Base-by-base conservation (phyloP, 208 protist species). In the Naegleria gruberi region DNA sequence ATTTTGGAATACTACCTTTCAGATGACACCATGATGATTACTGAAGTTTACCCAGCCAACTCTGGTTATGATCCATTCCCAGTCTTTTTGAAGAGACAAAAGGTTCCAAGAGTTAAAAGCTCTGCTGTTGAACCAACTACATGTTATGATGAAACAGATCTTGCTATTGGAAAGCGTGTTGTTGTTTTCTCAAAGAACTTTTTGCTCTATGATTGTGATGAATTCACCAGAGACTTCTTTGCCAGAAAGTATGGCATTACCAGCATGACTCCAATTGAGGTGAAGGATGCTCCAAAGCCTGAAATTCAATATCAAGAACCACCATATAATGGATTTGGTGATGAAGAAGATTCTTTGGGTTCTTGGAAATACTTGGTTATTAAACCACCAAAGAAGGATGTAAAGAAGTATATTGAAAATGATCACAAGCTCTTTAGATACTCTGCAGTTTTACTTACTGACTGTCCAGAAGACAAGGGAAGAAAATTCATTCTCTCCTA, bases 1-100 rank as follows among this genome's bases (percentile, higher is more conserved):
- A 95, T 98, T 65, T 86, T 99, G 77, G 94, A 97, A 65, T 99
- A 97, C 94, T 99, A 97, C 93, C 94, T 99, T 23, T 93, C 97
- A 40, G 98, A 99, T 92, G 95, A 97, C 91, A 98, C 95, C 0
- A 92, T 98, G 51, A 96, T 97, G 44, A 94, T 99, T 40, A 94
- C 98, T 90, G 96, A 98, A 92, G 94, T 96, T 90, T 90, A 92
- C 30, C 92, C 94, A 3, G 90, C 94, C 43, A 99, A 99, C 93
- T 95, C 95, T 85, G 98, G 98, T 23, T 94, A 96, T 89, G 98
- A 99, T 92, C 96, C 94, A 2, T 97, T 97, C 92, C 93, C 97
- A 55, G 92, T 95, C 37, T 98, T 99, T 90, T 92, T 98, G 34
- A 94, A 96, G 86, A 93, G 96, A 65, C 92, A 94, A 55, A 93